These are phyloP conservation scores for Botrytis byssoidea DNA, from an alignment of 2,329 filamentous ascomycete species.

Conservation along the genomic window DNA sequence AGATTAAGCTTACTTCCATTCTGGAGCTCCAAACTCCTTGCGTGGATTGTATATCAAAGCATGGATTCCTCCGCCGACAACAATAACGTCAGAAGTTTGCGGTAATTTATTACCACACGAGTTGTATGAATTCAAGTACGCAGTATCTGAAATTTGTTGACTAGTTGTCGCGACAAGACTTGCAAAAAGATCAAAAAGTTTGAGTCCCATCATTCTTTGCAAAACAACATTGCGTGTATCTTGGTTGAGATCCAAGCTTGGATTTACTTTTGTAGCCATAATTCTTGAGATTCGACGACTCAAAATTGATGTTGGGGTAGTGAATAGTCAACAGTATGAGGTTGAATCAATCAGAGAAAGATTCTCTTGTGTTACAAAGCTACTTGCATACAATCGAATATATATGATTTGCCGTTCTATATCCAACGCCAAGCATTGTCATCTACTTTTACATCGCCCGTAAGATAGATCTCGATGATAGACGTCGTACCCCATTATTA, in stretches of 20 bases:
- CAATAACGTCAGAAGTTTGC: slow-evolving; percentile 30
- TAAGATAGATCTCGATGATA: not conserved
- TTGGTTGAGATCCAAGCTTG: not conserved
- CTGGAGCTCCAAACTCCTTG: slow-evolving; percentile 23
- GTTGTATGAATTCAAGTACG: slow-evolving; percentile 6
- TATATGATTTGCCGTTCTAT: not conserved
- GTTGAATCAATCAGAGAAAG: not conserved
- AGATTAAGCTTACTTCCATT: slow-evolving; percentile 9
- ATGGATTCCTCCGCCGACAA: slow-evolving; percentile 33
- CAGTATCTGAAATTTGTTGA: slow-evolving; percentile 2
- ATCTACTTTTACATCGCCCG: not conserved
- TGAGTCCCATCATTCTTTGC: not conserved
- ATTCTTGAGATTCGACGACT: fast-evolving
- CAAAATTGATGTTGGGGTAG: not conserved
- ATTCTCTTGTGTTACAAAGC: too few species aligned
- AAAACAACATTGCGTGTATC: not conserved
- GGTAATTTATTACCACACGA: slow-evolving; percentile 18
- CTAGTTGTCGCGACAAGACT: not conserved
- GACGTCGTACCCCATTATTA: not conserved
- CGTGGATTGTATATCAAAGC: slow-evolving; percentile 34
- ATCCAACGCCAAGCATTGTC: too few species aligned
- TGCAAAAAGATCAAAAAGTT: not conserved
- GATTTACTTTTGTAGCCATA: not conserved
- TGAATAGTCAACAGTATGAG: not conserved
- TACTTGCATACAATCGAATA: not conserved